phyloP scores from a whole-genome alignment of 2,329 filamentous ascomycete species.

The Bipolaris gigantea region DNA sequence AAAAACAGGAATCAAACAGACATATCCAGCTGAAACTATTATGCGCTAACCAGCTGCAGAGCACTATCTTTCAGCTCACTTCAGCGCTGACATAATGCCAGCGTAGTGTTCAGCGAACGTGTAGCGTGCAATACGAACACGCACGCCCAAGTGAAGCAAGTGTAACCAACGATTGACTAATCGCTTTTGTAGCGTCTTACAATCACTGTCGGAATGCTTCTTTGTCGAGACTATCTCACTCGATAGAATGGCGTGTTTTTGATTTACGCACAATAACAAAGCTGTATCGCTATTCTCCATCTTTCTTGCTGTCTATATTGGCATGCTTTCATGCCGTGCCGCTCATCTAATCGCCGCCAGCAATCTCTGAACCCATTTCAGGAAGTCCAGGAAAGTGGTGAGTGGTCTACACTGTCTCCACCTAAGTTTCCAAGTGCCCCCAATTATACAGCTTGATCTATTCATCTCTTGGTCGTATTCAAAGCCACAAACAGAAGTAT shows the following conservation, averaged over 20 bases:
- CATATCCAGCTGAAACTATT: neutral
- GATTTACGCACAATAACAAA: no score
- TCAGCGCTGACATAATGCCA: neutral
- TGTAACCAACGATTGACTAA: neutral
- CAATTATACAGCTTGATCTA: neutral
- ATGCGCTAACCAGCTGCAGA: neutral
- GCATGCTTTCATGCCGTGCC: no score
- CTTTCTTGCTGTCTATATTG: no score
- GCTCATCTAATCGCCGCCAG: no score
- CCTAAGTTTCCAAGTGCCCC: neutral
- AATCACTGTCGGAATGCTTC: neutral
- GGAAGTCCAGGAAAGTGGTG: no score
- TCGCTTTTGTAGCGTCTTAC: neutral
- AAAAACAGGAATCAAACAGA: neutral
- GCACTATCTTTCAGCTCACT: neutral
- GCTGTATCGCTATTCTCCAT: no score
- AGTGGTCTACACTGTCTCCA: neutral
- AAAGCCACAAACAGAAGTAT: no score
- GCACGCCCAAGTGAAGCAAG: neutral
- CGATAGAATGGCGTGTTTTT: no score
- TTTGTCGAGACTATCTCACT: no score
- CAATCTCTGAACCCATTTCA: no score
- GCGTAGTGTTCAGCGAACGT: neutral
- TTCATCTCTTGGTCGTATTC: neutral
- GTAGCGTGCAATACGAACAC: neutral